These are phyloP conservation scores for Hygrocybe punicea DNA, from an alignment of 768 basidiomycete species.

Conservation along the genomic window DNA sequence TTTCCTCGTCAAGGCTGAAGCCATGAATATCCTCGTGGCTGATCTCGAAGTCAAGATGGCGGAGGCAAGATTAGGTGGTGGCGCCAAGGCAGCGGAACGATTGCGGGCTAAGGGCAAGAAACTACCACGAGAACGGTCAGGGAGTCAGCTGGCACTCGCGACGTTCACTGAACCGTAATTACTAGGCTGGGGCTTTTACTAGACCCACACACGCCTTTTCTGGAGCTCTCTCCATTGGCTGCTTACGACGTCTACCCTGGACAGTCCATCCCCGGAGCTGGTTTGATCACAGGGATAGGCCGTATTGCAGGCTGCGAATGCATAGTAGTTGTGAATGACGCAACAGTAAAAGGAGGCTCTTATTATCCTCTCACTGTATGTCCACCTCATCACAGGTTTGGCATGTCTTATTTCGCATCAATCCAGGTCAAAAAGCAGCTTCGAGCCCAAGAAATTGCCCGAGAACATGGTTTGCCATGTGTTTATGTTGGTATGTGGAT, in stretches of 20 bases:
- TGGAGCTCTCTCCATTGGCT: slow-evolving; percentile 83
- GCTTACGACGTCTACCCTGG: slow-evolving; percentile 82
- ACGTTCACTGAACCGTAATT: not conserved
- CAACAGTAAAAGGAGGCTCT: slow-evolving; percentile 89
- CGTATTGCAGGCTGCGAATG: slow-evolving; percentile 79
- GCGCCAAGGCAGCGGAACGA: slow-evolving; percentile 66
- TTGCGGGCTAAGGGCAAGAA: slow-evolving; percentile 79
- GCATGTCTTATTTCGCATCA: not conserved
- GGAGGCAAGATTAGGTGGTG: slow-evolving; percentile 65
- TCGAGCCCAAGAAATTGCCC: slow-evolving; percentile 91
- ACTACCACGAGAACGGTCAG: slow-evolving; percentile 78
- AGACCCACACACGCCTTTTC: slow-evolving; percentile 84
- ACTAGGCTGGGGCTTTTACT: slow-evolving; percentile 68
- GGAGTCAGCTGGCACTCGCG: slow-evolving; percentile 1
- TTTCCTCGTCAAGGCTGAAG: slow-evolving; percentile 60
- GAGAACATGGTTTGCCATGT: slow-evolving; percentile 85
- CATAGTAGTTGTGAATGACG: slow-evolving; percentile 90
- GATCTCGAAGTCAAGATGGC: slow-evolving; percentile 61
- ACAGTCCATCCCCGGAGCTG: slow-evolving; percentile 79
- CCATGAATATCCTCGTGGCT: slow-evolving; percentile 67
- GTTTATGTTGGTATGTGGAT: slow-evolving; percentile 76
- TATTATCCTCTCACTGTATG: slow-evolving; percentile 83
- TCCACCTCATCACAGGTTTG: not conserved
- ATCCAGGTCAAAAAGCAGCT: slow-evolving; percentile 88
- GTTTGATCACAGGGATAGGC: slow-evolving; percentile 84